Evolutionary conservation across 106 monocot genomes (phyloP).

Genomic region (Triglochin maritima): DNA sequence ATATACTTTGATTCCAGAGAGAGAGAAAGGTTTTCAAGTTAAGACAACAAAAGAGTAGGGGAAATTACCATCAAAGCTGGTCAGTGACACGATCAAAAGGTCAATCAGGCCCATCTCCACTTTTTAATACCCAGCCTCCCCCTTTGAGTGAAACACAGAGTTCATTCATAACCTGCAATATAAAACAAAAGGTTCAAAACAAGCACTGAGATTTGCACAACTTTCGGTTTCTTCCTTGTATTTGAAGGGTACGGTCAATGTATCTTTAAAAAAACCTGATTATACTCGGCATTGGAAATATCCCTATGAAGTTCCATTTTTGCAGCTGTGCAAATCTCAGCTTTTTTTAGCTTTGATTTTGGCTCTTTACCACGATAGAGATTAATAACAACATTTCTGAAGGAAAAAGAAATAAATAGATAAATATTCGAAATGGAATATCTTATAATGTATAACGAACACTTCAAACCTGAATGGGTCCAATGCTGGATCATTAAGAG

Average conservation of each 20-base stretch:
- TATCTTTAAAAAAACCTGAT: constrained; percentile 40
- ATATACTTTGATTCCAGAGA: too few relatives aligned
- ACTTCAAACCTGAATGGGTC: constrained; percentile 46
- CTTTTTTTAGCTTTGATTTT: constrained; percentile 43
- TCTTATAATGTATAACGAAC: not conserved
- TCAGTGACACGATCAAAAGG: too few relatives aligned
- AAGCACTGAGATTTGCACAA: not conserved
- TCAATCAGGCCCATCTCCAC: constrained; percentile 7
- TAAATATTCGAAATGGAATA: not conserved
- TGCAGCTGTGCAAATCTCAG: constrained; percentile 34
- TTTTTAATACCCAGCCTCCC: constrained; percentile 5
- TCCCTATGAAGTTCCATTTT: constrained; percentile 27
- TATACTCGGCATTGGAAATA: constrained; percentile 44
- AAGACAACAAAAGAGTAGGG: too few relatives aligned
- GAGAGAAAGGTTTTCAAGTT: too few relatives aligned
- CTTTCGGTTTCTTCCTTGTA: not conserved
- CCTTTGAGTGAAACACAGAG: constrained; percentile 1
- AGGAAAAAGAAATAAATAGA: not conserved
- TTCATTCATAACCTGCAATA: constrained; percentile 8
- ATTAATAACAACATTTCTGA: constrained; percentile 49
- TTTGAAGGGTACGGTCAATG: not conserved
- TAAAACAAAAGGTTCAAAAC: not conserved
- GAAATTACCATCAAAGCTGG: too few relatives aligned
- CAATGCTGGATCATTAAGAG: constrained; percentile 17
- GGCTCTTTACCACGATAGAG: constrained; percentile 36